These are phyloP conservation scores for Fremontodendron californicum DNA, from an alignment of 345 rosid genomes.

Conservation along the genomic window DNA sequence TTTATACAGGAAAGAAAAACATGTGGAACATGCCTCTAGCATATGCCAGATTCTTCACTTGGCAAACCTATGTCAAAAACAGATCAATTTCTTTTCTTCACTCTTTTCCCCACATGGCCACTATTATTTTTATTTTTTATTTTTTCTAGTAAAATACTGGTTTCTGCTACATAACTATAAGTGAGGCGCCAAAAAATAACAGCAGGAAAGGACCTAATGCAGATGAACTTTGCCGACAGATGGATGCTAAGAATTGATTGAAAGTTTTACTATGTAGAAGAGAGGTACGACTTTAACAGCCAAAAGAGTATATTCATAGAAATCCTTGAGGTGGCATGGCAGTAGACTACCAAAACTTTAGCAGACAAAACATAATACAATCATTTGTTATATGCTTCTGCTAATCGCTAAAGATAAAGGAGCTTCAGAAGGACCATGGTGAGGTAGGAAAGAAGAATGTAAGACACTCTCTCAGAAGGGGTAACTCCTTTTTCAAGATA, in stretches of 20 bases:
- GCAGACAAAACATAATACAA: background rate
- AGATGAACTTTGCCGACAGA: background rate
- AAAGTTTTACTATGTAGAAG: background rate
- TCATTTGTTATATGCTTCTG: background rate
- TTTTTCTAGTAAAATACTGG: background rate
- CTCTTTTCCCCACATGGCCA: background rate
- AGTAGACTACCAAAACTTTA: background rate
- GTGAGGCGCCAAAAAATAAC: background rate
- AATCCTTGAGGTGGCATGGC: background rate
- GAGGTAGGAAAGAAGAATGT: background rate
- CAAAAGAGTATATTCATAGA: background rate
- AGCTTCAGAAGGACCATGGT: background rate
- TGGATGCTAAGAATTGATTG: background rate
- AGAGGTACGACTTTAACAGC: background rate
- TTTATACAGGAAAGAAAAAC: background rate
- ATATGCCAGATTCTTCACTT: background rate
- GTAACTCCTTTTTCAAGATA: background rate
- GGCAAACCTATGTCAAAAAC: background rate
- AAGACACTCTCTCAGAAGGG: background rate
- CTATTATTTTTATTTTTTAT: too few species aligned
- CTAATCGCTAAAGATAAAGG: background rate
- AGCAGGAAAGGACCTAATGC: constrained; percentile 5
- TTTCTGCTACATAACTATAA: background rate
- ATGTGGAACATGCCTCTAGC: background rate
- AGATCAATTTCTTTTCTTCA: background rate